Evolutionary conservation across 345 rosid species (phyloP).

Genomic region (Tarenaya hassleriana): DNA sequence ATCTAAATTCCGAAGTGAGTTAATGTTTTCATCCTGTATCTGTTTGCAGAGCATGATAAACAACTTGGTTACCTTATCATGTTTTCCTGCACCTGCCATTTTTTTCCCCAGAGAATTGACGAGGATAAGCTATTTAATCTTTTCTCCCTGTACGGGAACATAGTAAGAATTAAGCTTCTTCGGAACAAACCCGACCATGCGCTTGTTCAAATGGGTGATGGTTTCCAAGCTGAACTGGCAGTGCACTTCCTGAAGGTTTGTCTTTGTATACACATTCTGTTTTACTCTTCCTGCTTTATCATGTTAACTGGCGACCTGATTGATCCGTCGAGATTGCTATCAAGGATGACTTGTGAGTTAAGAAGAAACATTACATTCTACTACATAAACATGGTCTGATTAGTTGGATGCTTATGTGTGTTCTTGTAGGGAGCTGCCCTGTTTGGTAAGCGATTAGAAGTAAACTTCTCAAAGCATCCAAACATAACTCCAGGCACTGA

Average conservation of each 20-base stretch:
- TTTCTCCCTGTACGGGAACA: slow-evolving; percentile 93
- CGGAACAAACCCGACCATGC: slow-evolving; percentile 98
- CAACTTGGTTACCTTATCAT: slow-evolving; percentile 1
- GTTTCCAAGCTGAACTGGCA: slow-evolving; percentile 94
- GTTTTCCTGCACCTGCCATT: slow-evolving; percentile 14
- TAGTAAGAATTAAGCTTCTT: slow-evolving; percentile 84
- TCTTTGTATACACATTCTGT: slow-evolving; percentile 2
- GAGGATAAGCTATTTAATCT: slow-evolving; percentile 95
- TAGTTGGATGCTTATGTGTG: neutral
- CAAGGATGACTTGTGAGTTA: slow-evolving; percentile 6
- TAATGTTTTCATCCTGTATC: neutral
- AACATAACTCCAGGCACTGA: slow-evolving; percentile 89
- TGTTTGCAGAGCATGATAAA: neutral
- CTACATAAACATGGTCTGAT: neutral
- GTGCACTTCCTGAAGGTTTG: slow-evolving; percentile 91
- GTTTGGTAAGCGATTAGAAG: slow-evolving; percentile 92
- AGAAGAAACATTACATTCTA: neutral
- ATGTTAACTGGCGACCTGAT: neutral
- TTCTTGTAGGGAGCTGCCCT: slow-evolving; percentile 68
- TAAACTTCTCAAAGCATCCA: slow-evolving; percentile 86
- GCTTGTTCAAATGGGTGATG: slow-evolving; percentile 97
- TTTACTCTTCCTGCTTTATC: neutral
- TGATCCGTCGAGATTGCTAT: neutral
- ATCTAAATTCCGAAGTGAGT: slow-evolving; percentile 86
- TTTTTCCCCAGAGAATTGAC: slow-evolving; percentile 56